Evolutionary conservation across 2,329 filamentous ascomycete species (phyloP).

Genomic region (Aspergillus brunneoviolaceus): DNA sequence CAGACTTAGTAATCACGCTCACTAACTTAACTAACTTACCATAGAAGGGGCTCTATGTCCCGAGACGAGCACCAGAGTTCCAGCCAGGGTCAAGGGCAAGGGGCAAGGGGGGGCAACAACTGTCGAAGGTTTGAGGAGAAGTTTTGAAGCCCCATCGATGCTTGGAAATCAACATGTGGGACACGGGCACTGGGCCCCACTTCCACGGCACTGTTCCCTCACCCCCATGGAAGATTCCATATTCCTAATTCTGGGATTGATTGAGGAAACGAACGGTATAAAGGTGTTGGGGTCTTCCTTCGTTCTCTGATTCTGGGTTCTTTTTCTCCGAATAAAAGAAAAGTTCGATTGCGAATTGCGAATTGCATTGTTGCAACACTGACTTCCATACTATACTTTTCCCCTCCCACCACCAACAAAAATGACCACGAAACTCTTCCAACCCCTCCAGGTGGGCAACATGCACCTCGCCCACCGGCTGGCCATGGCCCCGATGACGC

Average conservation of each 20-base stretch:
- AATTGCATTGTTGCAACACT: no score
- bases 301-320: no score
- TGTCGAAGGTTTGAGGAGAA: no score
- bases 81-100: background rate
- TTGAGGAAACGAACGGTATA: background rate
- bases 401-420: background rate
- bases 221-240: background rate
- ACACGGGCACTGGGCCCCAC: background rate
- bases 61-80: background rate
- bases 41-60: background rate
- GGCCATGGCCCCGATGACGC: slow-evolving; percentile 60
- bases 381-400: no score
- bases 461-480: slow-evolving; percentile 48
- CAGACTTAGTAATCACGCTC: no score
- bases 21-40: no score
- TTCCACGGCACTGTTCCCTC: background rate
- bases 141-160: background rate
- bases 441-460: slow-evolving; percentile 44
- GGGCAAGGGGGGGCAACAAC: background rate
- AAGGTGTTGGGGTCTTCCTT: background rate
- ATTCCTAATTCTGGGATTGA: background rate
- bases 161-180: slow-evolving; percentile 1
- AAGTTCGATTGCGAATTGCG: no score
- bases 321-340: no score
- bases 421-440: slow-evolving; percentile 31